A percentile compares a stretch with the other conserved stretches of the same genome.
phyloP scores from a whole-genome alignment of 768 basidiomycete genomes.

The Rhizopogon vesiculosus region DNA sequence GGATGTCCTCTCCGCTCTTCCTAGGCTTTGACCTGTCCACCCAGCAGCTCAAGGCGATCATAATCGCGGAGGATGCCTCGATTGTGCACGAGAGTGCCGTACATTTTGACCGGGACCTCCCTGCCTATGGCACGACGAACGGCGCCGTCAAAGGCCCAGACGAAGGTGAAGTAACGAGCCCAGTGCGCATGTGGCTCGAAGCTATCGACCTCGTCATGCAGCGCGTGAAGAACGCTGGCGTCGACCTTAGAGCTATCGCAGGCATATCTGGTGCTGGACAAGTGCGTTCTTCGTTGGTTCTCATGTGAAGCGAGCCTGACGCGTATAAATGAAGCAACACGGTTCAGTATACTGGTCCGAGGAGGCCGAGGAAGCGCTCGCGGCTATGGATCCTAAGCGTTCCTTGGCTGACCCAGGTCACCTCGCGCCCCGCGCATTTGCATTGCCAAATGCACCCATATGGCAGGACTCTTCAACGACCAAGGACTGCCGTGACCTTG shows the following conservation, averaged over 20 bases:
- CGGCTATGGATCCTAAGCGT: constrained; percentile 45
- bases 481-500: constrained; percentile 64
- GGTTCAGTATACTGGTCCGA: constrained; percentile 82
- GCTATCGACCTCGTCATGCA: constrained; percentile 76
- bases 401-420: constrained; percentile 47
- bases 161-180: constrained; percentile 72
- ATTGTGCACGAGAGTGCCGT: constrained; percentile 69
- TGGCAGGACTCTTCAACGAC: constrained; percentile 92
- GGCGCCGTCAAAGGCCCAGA: constrained; percentile 63
- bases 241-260: constrained; percentile 52
- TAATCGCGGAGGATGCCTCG: constrained; percentile 52
- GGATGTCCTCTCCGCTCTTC: constrained; percentile 37
- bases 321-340: constrained; percentile 57
- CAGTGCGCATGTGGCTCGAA: constrained; percentile 82
- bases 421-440: constrained; percentile 61
- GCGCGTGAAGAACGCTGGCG: constrained; percentile 51
- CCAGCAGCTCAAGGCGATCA: constrained; percentile 76
- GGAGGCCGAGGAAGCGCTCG: constrained; percentile 46
- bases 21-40: constrained; percentile 87
- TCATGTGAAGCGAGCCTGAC: background rate
- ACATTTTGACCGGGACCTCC: constrained; percentile 77
- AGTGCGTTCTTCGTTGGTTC: constrained; percentile 32
- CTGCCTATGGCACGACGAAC: constrained; percentile 59
- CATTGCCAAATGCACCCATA: constrained; percentile 65
- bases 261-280: constrained; percentile 79